Percentiles rank a stretch among this genome's conserved stretches.
Conservation (phyloP, 2,329 filamentous ascomycete genomes). For the Colletotrichum tabaci region DNA sequence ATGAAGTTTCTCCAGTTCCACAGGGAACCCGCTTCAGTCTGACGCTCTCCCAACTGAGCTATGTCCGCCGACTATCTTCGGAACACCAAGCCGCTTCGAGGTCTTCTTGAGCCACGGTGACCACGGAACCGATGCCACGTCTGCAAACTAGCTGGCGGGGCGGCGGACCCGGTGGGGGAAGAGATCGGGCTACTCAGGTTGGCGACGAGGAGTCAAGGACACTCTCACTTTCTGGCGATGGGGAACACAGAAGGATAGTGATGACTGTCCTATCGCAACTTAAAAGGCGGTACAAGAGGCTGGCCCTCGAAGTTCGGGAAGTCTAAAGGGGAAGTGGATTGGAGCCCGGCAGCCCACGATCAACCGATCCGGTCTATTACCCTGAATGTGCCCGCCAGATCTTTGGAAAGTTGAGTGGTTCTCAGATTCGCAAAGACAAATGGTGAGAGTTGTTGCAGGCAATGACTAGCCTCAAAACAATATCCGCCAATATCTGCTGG, state of each 20-base stretch:
- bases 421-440: too few relatives aligned
- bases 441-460: too few relatives aligned
- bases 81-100: fast-evolving
- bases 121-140: not conserved
- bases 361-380: not conserved
- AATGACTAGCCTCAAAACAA: too few relatives aligned
- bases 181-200: not conserved
- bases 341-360: not conserved
- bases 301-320: not conserved
- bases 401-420: too few relatives aligned
- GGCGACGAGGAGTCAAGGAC: not conserved
- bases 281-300: not conserved
- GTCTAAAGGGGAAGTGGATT: not conserved
- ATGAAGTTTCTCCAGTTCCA: constrained; percentile 9
- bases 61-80: constrained; percentile 26
- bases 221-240: not conserved
- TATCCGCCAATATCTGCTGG: too few relatives aligned
- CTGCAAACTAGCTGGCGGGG: not conserved
- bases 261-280: not conserved
- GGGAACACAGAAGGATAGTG: not conserved
- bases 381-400: not conserved
- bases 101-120: not conserved
- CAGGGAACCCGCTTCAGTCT: constrained; percentile 21
- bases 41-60: constrained; percentile 33
- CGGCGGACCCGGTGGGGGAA: not conserved